phyloP scores from a whole-genome alignment of 176 grass and related monocot genomes.

The Aegilops bicornis region DNA sequence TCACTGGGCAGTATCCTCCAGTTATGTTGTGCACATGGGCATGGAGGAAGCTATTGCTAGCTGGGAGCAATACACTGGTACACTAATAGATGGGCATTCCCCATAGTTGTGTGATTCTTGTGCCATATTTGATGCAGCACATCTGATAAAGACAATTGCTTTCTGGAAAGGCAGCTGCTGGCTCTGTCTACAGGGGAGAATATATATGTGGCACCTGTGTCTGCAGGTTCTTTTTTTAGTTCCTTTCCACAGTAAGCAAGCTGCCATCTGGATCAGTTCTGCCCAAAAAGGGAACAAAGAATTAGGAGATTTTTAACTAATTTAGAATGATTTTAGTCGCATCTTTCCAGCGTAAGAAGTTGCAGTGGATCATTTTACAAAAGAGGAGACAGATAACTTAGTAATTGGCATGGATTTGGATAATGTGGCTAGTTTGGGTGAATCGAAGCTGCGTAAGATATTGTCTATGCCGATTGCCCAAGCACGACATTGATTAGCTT shows the following conservation, averaged over 20 bases:
- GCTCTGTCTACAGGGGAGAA: background rate
- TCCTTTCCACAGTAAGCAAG: background rate
- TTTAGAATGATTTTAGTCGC: background rate
- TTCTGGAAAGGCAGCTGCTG: background rate
- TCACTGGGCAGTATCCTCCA: background rate
- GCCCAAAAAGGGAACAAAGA: background rate
- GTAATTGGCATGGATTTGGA: background rate
- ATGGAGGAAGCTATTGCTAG: background rate
- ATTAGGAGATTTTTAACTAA: background rate
- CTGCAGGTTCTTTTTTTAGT: background rate
- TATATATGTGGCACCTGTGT: background rate
- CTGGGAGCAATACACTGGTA: background rate
- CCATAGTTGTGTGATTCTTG: background rate
- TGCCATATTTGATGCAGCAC: background rate
- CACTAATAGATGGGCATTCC: background rate
- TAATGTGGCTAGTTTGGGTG: background rate
- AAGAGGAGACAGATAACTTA: too few relatives aligned
- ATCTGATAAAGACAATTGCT: background rate
- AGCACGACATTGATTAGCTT: slow-evolving; percentile 9
- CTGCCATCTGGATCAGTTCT: background rate
- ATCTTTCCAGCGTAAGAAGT: too few relatives aligned
- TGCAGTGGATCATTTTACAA: too few relatives aligned
- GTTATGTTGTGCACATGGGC: background rate
- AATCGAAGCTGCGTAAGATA: background rate
- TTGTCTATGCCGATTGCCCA: background rate